Conservation (phyloP, 2,329 filamentous ascomycete species). For the Colletotrichum navitas region DNA sequence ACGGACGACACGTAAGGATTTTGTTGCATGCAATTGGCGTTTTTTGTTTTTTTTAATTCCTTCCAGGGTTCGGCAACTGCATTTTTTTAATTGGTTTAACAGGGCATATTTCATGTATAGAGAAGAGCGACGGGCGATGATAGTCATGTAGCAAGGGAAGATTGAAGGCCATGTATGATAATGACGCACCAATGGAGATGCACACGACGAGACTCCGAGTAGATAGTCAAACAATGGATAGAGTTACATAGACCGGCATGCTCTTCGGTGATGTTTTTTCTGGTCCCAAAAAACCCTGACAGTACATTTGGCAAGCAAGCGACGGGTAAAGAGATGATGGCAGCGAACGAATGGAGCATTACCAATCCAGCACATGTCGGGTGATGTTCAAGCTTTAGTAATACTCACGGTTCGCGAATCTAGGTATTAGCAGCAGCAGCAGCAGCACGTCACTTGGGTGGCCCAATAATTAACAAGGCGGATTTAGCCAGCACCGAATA, state of each 20-base stretch:
- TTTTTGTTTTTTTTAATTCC: not conserved
- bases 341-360: not conserved
- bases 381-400: not conserved
- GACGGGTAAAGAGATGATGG: not conserved
- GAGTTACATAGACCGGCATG: not conserved
- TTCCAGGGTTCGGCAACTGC: slow-evolving; percentile 25
- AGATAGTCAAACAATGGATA: slow-evolving; percentile 15
- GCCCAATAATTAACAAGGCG: not conserved
- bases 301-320: no score
- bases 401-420: not conserved
- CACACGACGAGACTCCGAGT: slow-evolving; percentile 18
- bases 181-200: slow-evolving; percentile 9
- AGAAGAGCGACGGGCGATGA: slow-evolving; percentile 9
- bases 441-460: not conserved
- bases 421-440: not conserved
- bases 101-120: not conserved
- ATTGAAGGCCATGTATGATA: slow-evolving; percentile 27
- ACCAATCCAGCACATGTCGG: not conserved
- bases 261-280: not conserved
- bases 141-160: not conserved
- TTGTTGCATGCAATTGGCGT: slow-evolving; percentile 29
- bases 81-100: not conserved
- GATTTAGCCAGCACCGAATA: slow-evolving; percentile 3
- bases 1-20: slow-evolving; percentile 6
- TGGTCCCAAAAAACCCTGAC: not conserved